Evolutionary conservation across 352 stramenopile genomes (phyloP), one percentile per base, ranked within the genome.

Genomic region (Phytopythium ostracodes): DNA sequence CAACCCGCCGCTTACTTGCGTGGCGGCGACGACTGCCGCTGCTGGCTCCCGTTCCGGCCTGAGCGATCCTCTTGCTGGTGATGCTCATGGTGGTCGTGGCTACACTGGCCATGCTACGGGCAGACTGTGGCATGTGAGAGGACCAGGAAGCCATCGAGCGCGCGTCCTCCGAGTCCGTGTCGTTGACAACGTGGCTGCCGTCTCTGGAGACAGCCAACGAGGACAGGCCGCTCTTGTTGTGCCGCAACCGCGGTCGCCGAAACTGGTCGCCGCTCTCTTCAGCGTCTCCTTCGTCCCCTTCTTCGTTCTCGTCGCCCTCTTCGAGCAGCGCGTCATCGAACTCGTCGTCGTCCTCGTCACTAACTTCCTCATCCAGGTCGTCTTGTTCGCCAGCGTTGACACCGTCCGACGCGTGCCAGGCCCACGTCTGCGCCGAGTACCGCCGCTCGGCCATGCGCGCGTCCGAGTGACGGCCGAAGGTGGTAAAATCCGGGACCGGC

Each of bases 341-440:
- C 24, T 56, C 63, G 44, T 58, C 64, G 56, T 62, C 70, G 56
- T 44, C 68, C 31, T 40, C 40, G 33, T 68, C 49, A 49, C 56
- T 25, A 14, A 15, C 18, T 25, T 20, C 47, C 15, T 54, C 47
- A 2, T 24, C 11, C 44, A 66, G 1, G 12, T 57, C 18, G 44
- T 64, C 52, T 46, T 67, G 49, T 15, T 71, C 59, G 20, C 29
- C 56, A 47, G 67, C 61, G 12, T 59, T 54, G 7, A 58, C 64
- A 2, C 36, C 25, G 20, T 60, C 63, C 22, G 67, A 29, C 46
- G 59, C 40, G 47, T 75, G 52, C 79, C 79, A 89, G 12, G 67
- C 67, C 79, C 79, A 89, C 24, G 79, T 89, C 54, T 85, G 76
- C 4, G 79, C 71, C 6, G 79, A 79, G 38, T 72, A 57, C 11